Base-by-base conservation (phyloP, 495 filamentous ascomycete genomes). In the Aspergillus conjunctus region DNA sequence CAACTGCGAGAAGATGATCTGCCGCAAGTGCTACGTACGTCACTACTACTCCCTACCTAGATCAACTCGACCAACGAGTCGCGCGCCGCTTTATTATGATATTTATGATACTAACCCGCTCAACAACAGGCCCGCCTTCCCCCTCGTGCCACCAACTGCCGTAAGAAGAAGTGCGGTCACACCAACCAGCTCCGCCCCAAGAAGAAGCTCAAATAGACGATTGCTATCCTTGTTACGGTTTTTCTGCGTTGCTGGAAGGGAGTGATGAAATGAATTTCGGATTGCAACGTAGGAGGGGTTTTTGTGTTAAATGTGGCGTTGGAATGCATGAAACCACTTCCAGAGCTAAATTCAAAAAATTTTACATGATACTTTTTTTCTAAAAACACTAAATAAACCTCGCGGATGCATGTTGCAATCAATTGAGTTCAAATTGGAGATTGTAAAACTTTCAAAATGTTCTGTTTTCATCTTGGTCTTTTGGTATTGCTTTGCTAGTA, bases 1-100 rank as follows among this genome's bases (percentile, higher is more conserved):
- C 87, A 98, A 98, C 85, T 97, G 93, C 89, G 94, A 98, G 64
- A 98, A 98, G 90, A 91, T 91, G 87, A 96, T 98, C 81, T 98
- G 94, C 90, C 93, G 94, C 83, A 97, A 98, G 87, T 98, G 93
- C 88, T 97, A 97, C 79, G 90, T 92, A 84, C 68, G 88, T 87
- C 26, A 51, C 20, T 41, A 48, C 30, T 21, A n/a, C 15, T 15
- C 34, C 22, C 12, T 8, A 33, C 39, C 26, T 43, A 37, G 15
- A 20, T 9, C 8, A 14, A 15, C 33, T 15, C 10, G n/a, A 33
- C 14, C 18, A 14, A 15, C 22, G 18, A 43, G n/a, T 30, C 3
- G 26, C 15, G 7, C 12, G 31, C 26, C 14, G 3, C 33, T 15
- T 37, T 32, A 4, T 17, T 31, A 4, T 22, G 26, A 7, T 32